These are phyloP conservation scores for Pleurotus tuber-regium DNA, from an alignment of 768 basidiomycete genomes.

Conservation along the genomic window DNA sequence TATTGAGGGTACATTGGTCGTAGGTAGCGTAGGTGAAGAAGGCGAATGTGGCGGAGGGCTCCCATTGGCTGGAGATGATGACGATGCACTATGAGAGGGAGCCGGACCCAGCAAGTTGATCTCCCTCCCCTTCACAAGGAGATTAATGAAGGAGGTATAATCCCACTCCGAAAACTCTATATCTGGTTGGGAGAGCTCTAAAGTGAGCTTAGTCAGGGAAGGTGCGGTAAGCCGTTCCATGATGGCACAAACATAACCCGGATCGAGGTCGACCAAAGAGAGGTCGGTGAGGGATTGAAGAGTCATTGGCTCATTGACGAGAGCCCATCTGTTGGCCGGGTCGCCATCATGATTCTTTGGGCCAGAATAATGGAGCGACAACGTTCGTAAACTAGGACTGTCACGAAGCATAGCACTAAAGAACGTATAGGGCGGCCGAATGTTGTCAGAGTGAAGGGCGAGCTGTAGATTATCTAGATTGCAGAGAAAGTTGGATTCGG, in stretches of 20 bases:
- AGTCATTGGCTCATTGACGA: conserved; percentile 28
- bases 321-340: conserved; percentile 34
- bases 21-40: conserved; percentile 7
- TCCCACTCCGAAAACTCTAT: conserved; percentile 56
- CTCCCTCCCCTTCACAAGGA: conserved; percentile 25
- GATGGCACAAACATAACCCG: conserved; percentile 47
- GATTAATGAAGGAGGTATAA: conserved; percentile 43
- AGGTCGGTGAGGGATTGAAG: conserved; percentile 42
- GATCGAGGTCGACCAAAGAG: conserved; percentile 53
- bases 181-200: conserved; percentile 53
- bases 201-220: conserved; percentile 37
- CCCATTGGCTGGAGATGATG: neutral
- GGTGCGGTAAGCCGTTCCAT: conserved; percentile 48
- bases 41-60: neutral
- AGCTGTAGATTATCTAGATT: conserved; percentile 52
- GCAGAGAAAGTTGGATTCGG: conserved; percentile 44
- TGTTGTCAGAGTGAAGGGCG: conserved; percentile 57
- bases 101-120: conserved; percentile 7
- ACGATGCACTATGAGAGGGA: neutral
- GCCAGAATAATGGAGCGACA: conserved; percentile 60
- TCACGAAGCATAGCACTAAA: conserved; percentile 55
- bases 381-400: conserved; percentile 44
- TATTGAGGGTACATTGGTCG: neutral
- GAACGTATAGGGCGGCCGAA: conserved; percentile 50
- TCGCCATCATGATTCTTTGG: conserved; percentile 36